Percentiles rank a stretch among this genome's conserved stretches.
Evolutionary conservation across 2,329 filamentous ascomycete genomes (phyloP).

Genomic region (Trichoderma semiorbis): DNA sequence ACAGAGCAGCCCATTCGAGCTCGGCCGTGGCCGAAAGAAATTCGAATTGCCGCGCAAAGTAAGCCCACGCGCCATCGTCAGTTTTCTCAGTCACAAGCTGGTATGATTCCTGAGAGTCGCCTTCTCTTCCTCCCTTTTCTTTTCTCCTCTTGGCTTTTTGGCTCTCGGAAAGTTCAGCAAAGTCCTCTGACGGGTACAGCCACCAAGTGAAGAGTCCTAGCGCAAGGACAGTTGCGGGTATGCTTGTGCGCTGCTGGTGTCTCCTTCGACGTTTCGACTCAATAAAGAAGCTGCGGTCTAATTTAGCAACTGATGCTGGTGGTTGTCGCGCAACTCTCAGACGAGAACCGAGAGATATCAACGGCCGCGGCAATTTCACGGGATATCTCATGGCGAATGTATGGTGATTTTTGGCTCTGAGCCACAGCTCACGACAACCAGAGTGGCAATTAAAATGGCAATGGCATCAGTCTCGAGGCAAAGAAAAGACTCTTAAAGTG

Average conservation of each 20-base stretch:
- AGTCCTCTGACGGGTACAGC: conserved; percentile 43
- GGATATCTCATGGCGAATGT: conserved; percentile 20
- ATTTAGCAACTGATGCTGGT: conserved; percentile 20
- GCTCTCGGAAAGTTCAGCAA: conserved; percentile 34
- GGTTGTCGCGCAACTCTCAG: conserved; percentile 9
- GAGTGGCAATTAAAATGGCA: background rate
- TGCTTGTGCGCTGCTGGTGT: conserved; percentile 18
- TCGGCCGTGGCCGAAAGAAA: conserved; percentile 53
- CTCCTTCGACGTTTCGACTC: conserved; percentile 22
- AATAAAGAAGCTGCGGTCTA: conserved; percentile 22
- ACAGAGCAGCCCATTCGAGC: conserved; percentile 52
- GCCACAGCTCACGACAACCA: background rate
- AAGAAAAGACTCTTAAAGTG: background rate
- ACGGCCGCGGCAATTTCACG: conserved; percentile 11
- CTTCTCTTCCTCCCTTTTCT: conserved; percentile 21
- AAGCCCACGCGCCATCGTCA: conserved; percentile 44
- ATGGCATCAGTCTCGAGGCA: background rate
- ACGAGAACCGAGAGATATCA: conserved; percentile 7
- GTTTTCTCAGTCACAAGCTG: conserved; percentile 18
- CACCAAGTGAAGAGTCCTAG: conserved; percentile 41
- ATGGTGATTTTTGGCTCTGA: background rate
- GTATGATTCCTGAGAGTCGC: conserved; percentile 13
- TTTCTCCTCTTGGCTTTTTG: background rate
- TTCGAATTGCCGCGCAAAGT: conserved; percentile 47
- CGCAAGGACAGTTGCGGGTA: conserved; percentile 34